phyloP scores from a whole-genome alignment of 768 basidiomycete genomes.

The Pholiota molesta region DNA sequence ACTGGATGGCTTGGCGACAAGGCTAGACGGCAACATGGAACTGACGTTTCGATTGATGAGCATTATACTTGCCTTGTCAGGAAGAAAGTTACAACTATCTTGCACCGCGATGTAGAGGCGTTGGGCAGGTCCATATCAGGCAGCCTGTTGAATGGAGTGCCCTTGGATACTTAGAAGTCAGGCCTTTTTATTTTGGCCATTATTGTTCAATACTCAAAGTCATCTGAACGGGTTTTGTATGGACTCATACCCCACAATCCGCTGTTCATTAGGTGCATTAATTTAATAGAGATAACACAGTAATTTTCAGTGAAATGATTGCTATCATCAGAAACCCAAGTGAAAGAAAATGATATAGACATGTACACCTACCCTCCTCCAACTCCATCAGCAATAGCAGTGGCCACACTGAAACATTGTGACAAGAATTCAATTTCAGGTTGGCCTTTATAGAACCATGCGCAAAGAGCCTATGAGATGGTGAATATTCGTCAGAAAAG shows the following conservation, averaged over 20 bases:
- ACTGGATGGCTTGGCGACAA: conserved; percentile 28
- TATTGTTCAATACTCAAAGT: neutral
- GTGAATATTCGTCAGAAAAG: neutral
- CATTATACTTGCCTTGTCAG: conserved; percentile 33
- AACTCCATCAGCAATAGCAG: conserved; percentile 29
- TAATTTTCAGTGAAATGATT: neutral
- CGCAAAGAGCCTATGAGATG: conserved; percentile 50
- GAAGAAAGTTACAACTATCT: conserved; percentile 53
- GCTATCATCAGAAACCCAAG: neutral
- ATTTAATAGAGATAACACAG: neutral
- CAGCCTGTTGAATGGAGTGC: conserved; percentile 8
- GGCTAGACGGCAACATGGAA: conserved; percentile 1
- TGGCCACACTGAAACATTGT: conserved; percentile 41
- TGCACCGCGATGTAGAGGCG: conserved; percentile 56
- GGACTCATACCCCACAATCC: neutral
- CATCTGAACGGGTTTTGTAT: neutral
- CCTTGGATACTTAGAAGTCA: conserved; percentile 1
- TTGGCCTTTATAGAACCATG: conserved; percentile 72
- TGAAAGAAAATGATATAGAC: neutral
- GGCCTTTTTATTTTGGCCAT: neutral
- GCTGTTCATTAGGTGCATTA: neutral
- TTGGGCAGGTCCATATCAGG: conserved; percentile 57
- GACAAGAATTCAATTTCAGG: conserved; percentile 46
- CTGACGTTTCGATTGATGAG: neutral
- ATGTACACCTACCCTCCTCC: neutral